A percentile compares a stretch with the other conserved stretches of the same genome.
These are phyloP conservation scores for Apiospora phragmitis DNA, from an alignment of 2,329 filamentous ascomycete species.

Conservation along the genomic window DNA sequence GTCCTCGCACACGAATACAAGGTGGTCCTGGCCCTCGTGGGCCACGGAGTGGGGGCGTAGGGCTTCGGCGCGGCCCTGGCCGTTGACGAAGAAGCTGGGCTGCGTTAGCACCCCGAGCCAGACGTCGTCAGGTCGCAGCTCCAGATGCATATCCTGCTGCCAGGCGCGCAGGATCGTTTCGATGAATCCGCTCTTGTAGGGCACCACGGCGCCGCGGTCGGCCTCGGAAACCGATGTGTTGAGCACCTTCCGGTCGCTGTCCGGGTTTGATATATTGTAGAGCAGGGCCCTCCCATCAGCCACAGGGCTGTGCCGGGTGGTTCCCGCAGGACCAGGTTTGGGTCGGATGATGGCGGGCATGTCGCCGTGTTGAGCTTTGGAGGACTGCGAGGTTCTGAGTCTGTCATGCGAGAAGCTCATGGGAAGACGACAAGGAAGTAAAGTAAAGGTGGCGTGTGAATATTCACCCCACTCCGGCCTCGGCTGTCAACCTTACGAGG, in stretches of 20 bases:
- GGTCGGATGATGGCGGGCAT: not conserved
- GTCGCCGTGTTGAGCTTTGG: too few species aligned
- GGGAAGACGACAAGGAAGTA: too few species aligned
- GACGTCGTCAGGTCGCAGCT: slow-evolving; percentile 41
- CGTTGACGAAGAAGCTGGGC: slow-evolving; percentile 47
- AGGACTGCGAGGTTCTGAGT: too few species aligned
- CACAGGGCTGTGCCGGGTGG: not conserved
- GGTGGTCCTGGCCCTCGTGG: slow-evolving; percentile 38
- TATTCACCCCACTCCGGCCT: not conserved
- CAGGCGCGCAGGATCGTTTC: not conserved
- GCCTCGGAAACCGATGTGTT: not conserved
- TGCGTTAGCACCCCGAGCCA: slow-evolving; percentile 54
- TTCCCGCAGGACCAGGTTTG: not conserved
- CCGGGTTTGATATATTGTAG: not conserved
- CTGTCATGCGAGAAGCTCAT: too few species aligned
- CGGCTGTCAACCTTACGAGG: not conserved
- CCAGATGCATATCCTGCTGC: not conserved
- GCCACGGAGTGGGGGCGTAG: slow-evolving; percentile 42
- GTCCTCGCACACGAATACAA: not conserved
- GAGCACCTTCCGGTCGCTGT: not conserved
- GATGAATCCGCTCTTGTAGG: not conserved
- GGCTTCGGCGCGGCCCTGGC: slow-evolving; percentile 38
- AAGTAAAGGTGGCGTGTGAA: too few species aligned
- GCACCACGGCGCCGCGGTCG: not conserved
- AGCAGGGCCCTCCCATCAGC: not conserved